Evolutionary conservation across 2,329 filamentous ascomycete species (phyloP), one percentile per base, ranked within the genome.

Genomic region (Penicillium sp.): DNA sequence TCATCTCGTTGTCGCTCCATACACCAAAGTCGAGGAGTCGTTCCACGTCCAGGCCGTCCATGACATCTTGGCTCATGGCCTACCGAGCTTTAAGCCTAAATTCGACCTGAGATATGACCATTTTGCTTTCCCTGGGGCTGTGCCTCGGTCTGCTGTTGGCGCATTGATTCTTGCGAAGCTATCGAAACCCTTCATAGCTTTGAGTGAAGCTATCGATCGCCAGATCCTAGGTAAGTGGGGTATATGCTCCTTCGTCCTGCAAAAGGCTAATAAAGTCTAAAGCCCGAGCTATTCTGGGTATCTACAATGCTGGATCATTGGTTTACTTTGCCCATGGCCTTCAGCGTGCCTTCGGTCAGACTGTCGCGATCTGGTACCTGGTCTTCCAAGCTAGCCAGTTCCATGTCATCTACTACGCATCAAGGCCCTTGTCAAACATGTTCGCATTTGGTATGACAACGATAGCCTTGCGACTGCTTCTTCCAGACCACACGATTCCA

Each of bases 1-100:
- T 48, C 90, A 96, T 71, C 84, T 96, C 49, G 66, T 85, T 55
- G 69, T 85, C 20, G 85, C 92, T 9, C 94, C 94, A 1, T 93
- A 95, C 76, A 97, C 92, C 51, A 99, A 99, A 73, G 94, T 99
- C 53, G 94, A 99, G 72, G 94, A 99, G 74, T 97, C 93, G 0
- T 97, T 99, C 82, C 96, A 96, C 71, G 85, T 97, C 52, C 94
- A 99, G 72, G 94, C 94, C 5, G 83, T 86, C 3, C 94, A 97
- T 72, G 94, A 99, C 70, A 88, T 99, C 29, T 73, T 96, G 53
- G 82, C 83, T 30, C 91, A 94, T 69, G 91, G 91, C 20, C 84
- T 90, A 1, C 90, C 90, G 0, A 78, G 26, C 9, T 21, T 27
- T 8, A 24, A 17, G 18, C 12, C 20, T n/a, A 20, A 41, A 10